A percentile compares a stretch with the other conserved stretches of the same genome.
Evolutionary conservation across 2,329 filamentous ascomycete genomes (phyloP).

Genomic region (Aotearoamyces nothofagi): DNA sequence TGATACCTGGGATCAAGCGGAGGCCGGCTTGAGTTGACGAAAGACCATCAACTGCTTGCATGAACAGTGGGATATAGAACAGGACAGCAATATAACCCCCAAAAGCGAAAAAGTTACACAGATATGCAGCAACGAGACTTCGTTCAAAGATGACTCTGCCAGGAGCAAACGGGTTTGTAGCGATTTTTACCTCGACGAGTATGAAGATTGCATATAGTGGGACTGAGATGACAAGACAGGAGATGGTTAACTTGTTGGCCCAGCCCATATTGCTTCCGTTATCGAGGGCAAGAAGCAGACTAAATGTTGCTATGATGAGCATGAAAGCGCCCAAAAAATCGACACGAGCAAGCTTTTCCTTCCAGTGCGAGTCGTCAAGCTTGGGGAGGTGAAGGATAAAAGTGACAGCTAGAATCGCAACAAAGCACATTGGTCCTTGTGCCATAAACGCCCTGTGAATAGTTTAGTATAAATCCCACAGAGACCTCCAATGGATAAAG

Average conservation of each 20-base stretch:
- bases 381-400: constrained; percentile 46
- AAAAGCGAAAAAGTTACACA: constrained; percentile 59
- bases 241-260: constrained; percentile 40
- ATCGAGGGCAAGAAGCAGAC: constrained; percentile 55
- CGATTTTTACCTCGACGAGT: constrained; percentile 51
- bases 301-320: constrained; percentile 49
- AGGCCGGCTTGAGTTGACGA: constrained; percentile 49
- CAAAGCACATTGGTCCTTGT: constrained; percentile 52
- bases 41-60: constrained; percentile 54
- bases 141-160: constrained; percentile 56
- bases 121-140: constrained; percentile 50
- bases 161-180: constrained; percentile 59
- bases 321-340: constrained; percentile 59
- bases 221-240: constrained; percentile 37
- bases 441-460: constrained; percentile 47
- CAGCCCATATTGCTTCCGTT: constrained; percentile 59
- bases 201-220: constrained; percentile 52
- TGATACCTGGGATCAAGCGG: constrained; percentile 50
- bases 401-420: constrained; percentile 49
- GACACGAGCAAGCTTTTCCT: constrained; percentile 47
- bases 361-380: constrained; percentile 44
- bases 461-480: constrained; percentile 4
- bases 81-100: constrained; percentile 41
- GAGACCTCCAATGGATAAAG: no score
- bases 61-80: constrained; percentile 67